Evolutionary conservation across 768 basidiomycete genomes (phyloP).

Genomic region (Leccinum incarnatum): DNA sequence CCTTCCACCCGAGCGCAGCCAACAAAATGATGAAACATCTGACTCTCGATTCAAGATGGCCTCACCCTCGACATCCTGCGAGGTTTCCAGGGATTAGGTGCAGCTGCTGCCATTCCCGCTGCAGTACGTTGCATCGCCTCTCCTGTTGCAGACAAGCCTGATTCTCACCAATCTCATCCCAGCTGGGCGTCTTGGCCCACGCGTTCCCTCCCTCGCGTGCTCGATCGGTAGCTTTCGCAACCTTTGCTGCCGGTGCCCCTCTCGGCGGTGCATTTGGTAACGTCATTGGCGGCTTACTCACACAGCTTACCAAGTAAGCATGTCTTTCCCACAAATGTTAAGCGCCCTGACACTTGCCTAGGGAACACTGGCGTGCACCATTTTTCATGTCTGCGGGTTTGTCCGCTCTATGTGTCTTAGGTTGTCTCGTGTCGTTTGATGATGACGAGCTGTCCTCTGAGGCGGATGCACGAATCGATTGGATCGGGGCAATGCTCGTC

Average conservation of each 20-base stretch:
- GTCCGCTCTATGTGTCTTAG: constrained; percentile 47
- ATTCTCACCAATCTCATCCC: constrained; percentile 1
- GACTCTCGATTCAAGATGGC: constrained; percentile 39
- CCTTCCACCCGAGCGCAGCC: too few relatives aligned
- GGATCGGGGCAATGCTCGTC: constrained; percentile 68
- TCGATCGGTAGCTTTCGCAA: constrained; percentile 76
- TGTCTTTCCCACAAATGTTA: background rate
- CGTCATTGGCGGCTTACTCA: constrained; percentile 69
- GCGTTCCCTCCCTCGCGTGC: constrained; percentile 67
- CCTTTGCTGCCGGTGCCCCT: constrained; percentile 83
- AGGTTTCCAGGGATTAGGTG: constrained; percentile 78
- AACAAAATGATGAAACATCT: too few relatives aligned
- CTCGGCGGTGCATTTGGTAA: constrained; percentile 73
- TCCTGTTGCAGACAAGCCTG: background rate
- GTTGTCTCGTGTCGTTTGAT: constrained; percentile 61
- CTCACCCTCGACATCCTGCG: constrained; percentile 67
- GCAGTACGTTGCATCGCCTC: constrained; percentile 42
- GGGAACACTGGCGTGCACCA: constrained; percentile 61
- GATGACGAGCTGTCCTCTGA: constrained; percentile 44
- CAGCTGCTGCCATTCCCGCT: constrained; percentile 72
- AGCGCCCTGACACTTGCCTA: constrained; percentile 8
- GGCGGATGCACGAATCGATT: constrained; percentile 58
- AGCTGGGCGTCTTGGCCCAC: constrained; percentile 82
- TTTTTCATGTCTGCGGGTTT: constrained; percentile 63
- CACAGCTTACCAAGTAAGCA: constrained; percentile 45